These are phyloP conservation scores for Verbena officinalis DNA, from an alignment of 257 asterid genomes.

Conservation along the genomic window DNA sequence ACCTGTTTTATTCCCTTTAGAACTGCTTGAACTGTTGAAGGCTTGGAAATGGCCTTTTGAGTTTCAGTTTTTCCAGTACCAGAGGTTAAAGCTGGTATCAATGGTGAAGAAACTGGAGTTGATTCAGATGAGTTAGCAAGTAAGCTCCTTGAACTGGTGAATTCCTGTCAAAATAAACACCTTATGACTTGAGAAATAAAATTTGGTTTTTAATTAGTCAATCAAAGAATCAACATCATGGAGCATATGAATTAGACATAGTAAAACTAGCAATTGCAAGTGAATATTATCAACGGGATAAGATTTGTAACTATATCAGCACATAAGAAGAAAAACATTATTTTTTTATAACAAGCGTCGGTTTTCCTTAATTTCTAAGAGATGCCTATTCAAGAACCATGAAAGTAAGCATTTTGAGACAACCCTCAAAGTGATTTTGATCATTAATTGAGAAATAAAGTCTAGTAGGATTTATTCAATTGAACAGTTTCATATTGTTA, in stretches of 20 bases:
- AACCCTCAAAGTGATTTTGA: neutral
- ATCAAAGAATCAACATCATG: slow-evolving; percentile 7
- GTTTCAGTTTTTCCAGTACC: slow-evolving; percentile 64
- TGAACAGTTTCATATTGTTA: too few relatives aligned
- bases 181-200: neutral
- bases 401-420: neutral
- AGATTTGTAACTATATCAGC: neutral
- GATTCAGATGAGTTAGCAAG: slow-evolving; percentile 62
- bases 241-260: neutral
- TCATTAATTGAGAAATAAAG: neutral
- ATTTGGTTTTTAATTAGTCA: slow-evolving; percentile 14
- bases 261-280: neutral
- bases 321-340: neutral
- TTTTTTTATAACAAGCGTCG: neutral
- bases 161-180: slow-evolving; percentile 50
- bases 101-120: slow-evolving; percentile 81
- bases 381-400: neutral
- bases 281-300: slow-evolving; percentile 6
- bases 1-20: slow-evolving; percentile 91
- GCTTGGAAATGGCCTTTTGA: slow-evolving; percentile 60
- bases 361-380: neutral
- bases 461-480: too few relatives aligned
- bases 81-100: slow-evolving; percentile 64
- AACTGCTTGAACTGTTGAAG: slow-evolving; percentile 78
- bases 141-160: slow-evolving; percentile 72